A percentile compares a stretch with the other conserved stretches of the same genome.
phyloP scores from a whole-genome alignment of 73 alveolate species.

The Symbiodinium natans region DNA sequence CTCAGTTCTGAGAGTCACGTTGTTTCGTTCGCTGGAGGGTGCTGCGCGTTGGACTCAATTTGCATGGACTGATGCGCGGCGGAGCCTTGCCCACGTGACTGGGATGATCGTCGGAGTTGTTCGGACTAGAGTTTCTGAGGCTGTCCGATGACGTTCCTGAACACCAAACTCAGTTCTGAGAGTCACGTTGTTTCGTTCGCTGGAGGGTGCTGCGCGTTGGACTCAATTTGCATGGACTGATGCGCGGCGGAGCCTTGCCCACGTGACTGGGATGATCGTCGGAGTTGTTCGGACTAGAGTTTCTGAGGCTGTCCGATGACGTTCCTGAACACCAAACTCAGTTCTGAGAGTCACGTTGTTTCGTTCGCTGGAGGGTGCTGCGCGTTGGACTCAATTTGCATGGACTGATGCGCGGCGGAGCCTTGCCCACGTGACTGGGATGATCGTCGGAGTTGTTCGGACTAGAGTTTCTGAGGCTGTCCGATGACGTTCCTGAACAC shows the following conservation, averaged over 20 bases:
- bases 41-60: too few relatives aligned
- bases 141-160: neutral
- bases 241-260: too few relatives aligned
- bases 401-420: too few relatives aligned
- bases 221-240: too few relatives aligned
- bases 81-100: neutral
- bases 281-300: conserved; percentile 83
- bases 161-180: neutral
- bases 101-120: neutral
- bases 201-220: too few relatives aligned
- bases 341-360: neutral
- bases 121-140: conserved; percentile 29
- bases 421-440: neutral
- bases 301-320: conserved; percentile 54
- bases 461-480: conserved; percentile 64
- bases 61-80: neutral
- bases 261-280: neutral
- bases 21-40: too few relatives aligned
- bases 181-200: neutral
- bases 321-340: neutral
- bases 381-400: too few relatives aligned
- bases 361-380: too few relatives aligned
- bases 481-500: conserved; percentile 20
- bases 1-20: neutral
- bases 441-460: conserved; percentile 47